phyloP scores from a whole-genome alignment of 176 grass and related monocot species.

The Elaeis guineensis region DNA sequence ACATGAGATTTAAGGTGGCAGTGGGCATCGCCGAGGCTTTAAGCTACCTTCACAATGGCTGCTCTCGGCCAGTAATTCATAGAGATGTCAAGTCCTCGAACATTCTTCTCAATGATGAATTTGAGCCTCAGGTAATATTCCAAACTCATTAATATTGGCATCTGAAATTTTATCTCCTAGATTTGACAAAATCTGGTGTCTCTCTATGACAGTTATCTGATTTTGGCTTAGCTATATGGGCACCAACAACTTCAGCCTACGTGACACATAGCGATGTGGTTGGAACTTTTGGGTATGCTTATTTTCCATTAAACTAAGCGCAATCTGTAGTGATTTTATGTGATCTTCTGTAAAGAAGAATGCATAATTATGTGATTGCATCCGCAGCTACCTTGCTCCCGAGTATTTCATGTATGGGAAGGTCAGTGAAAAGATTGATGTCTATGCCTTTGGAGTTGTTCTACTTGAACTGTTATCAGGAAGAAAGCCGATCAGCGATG shows the following conservation, averaged over 20 bases:
- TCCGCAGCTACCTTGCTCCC: constrained; percentile 73
- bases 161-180: neutral
- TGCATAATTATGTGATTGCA: neutral
- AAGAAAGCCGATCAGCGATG: constrained; percentile 58
- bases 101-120: constrained; percentile 69
- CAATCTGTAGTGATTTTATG: neutral
- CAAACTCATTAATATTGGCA: too few species aligned
- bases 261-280: constrained; percentile 64
- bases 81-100: constrained; percentile 97
- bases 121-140: constrained; percentile 55
- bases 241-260: constrained; percentile 39
- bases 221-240: constrained; percentile 92
- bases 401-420: constrained; percentile 99
- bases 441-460: constrained; percentile 97
- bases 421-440: constrained; percentile 77
- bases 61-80: constrained; percentile 67
- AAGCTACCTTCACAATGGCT: constrained; percentile 62
- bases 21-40: constrained; percentile 62
- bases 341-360: neutral
- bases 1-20: constrained; percentile 59
- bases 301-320: neutral
- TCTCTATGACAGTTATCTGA: constrained; percentile 57
- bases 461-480: constrained; percentile 93
- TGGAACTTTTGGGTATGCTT: constrained; percentile 79
- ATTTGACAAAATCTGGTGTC: neutral